Evolutionary conservation across 139 green algal genomes (phyloP).

Genomic region (Chlorella sp.): DNA sequence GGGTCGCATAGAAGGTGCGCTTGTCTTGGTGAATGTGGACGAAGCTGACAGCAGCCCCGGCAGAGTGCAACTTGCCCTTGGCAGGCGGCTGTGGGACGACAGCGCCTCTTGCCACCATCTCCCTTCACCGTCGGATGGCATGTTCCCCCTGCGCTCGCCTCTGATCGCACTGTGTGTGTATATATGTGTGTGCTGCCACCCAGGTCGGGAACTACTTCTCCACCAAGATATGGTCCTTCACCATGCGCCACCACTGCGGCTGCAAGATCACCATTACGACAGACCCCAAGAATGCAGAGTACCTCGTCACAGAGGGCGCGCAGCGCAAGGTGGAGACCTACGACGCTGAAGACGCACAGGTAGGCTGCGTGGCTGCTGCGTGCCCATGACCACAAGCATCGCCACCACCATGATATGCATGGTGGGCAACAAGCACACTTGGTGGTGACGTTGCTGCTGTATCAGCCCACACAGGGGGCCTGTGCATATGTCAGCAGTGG

Average conservation of each 20-base stretch:
- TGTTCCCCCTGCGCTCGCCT: too few species aligned
- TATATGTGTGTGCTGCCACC: constrained; percentile 89
- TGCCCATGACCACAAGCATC: too few species aligned
- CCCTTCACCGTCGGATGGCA: too few species aligned
- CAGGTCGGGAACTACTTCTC: constrained; percentile 77
- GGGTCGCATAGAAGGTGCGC: background rate
- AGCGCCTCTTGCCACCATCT: background rate
- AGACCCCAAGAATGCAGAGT: constrained; percentile 88
- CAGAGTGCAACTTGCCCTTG: background rate
- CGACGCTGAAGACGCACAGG: background rate
- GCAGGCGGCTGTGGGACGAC: background rate
- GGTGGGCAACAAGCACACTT: background rate
- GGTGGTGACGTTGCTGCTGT: too few species aligned
- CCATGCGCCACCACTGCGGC: constrained; percentile 83
- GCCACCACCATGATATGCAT: too few species aligned
- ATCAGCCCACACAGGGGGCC: too few species aligned
- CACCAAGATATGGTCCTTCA: constrained; percentile 90
- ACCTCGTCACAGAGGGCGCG: constrained; percentile 69
- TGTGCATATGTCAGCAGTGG: too few species aligned
- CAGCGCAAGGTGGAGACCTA: constrained; percentile 35
- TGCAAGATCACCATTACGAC: constrained; percentile 90
- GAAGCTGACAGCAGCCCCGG: background rate
- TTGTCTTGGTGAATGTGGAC: background rate
- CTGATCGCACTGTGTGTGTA: background rate
- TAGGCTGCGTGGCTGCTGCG: background rate